A percentile compares a stretch with the other conserved stretches of the same genome.
Evolutionary conservation across 1,139 yeast genomes (phyloP).

Genomic region (Kodamaea derodonti): DNA sequence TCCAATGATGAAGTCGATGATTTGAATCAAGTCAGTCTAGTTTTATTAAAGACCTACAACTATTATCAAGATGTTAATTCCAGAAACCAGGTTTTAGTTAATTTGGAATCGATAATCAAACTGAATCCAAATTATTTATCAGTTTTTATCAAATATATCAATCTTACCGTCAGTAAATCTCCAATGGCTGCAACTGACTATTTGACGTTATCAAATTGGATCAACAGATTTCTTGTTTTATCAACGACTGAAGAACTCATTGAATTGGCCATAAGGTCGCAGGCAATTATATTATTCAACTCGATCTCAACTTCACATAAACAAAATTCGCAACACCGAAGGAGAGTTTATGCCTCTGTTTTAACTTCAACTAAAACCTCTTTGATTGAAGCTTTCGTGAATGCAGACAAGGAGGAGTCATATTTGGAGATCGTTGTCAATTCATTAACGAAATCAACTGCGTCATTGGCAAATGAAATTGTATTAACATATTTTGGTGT

Average conservation of each 20-base stretch:
- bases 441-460: conserved; percentile 6
- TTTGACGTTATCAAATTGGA: conserved; percentile 57
- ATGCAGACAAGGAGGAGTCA: conserved; percentile 3
- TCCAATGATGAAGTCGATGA: conserved; percentile 16
- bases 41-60: conserved; percentile 42
- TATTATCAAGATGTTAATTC: conserved; percentile 51
- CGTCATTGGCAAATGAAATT: conserved; percentile 7
- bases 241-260: conserved; percentile 8
- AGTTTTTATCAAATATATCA: conserved; percentile 34
- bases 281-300: conserved; percentile 20
- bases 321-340: conserved; percentile 33
- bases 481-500: conserved; percentile 33
- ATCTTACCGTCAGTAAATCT: conserved; percentile 25
- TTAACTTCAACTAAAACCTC: conserved; percentile 34
- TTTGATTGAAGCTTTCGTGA: conserved; percentile 17
- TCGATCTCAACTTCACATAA: conserved; percentile 14
- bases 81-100: conserved; percentile 34
- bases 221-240: conserved; percentile 29
- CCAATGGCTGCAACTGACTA: conserved; percentile 52
- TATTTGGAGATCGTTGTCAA: conserved; percentile 6
- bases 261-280: conserved; percentile 16
- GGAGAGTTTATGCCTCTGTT: conserved; percentile 45
- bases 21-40: conserved; percentile 18
- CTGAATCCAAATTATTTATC: conserved; percentile 29
- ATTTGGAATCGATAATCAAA: conserved; percentile 32